These are phyloP conservation scores for Lyophyllum semitale DNA, from an alignment of 768 basidiomycete species.

Conservation along the genomic window DNA sequence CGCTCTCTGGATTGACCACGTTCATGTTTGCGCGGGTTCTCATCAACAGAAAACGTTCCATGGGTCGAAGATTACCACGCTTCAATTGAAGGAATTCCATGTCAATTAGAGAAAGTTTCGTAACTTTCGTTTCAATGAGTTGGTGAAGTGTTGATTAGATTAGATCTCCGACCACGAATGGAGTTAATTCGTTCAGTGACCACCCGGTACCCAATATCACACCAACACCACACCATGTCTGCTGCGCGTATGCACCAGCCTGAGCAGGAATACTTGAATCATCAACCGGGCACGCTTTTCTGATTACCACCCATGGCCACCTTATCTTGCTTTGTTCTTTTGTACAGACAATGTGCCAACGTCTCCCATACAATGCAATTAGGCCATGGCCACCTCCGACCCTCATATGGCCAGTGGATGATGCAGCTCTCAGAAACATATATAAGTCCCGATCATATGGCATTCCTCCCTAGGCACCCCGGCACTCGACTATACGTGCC, in stretches of 20 bases:
- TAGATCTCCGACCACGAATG: background rate
- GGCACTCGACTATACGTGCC: background rate
- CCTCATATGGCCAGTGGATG: background rate
- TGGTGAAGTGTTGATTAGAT: background rate
- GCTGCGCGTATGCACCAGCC: too few species aligned
- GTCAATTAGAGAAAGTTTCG: too few species aligned
- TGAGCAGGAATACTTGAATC: too few species aligned
- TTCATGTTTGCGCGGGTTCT: conserved; percentile 79
- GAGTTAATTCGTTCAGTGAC: background rate
- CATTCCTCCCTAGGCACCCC: background rate
- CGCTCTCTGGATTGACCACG: conserved; percentile 81
- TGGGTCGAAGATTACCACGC: conserved; percentile 60
- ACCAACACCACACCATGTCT: too few species aligned
- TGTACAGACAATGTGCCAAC: background rate
- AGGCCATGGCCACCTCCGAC: background rate
- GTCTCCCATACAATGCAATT: background rate
- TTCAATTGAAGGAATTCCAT: conserved; percentile 27
- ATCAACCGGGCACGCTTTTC: background rate
- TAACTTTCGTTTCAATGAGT: too few species aligned
- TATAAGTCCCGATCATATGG: background rate
- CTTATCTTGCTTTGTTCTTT: background rate
- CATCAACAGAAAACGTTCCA: conserved; percentile 50
- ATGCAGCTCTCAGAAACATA: background rate
- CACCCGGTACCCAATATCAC: too few species aligned
- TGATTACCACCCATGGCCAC: background rate